A percentile compares a stretch with the other conserved stretches of the same genome.
These are phyloP conservation scores for Hericium alpestre DNA, from an alignment of 768 basidiomycete species.

Conservation along the genomic window DNA sequence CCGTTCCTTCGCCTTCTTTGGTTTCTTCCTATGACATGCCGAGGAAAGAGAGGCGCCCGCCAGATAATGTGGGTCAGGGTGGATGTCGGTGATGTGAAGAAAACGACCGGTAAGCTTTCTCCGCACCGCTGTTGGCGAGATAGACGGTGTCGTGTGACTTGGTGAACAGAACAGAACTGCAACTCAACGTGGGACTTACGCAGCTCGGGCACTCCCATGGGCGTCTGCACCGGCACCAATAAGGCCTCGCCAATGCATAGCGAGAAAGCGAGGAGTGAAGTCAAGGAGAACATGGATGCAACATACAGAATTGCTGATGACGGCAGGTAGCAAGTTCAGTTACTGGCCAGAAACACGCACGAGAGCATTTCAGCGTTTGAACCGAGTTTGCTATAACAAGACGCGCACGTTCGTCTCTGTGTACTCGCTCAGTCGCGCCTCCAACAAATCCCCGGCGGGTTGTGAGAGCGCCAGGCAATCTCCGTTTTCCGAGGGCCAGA, in stretches of 20 bases:
- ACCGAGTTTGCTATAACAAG: neutral
- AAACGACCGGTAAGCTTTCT: slow-evolving; percentile 61
- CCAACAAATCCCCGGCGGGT: neutral
- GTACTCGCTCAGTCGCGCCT: neutral
- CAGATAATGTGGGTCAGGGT: slow-evolving; percentile 65
- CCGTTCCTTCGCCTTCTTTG: slow-evolving; percentile 39
- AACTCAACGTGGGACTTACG: neutral
- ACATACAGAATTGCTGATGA: neutral
- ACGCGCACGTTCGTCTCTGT: neutral
- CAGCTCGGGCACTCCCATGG: neutral
- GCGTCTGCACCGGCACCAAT: slow-evolving; percentile 1
- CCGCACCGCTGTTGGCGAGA: neutral
- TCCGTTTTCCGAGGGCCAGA: too few species aligned
- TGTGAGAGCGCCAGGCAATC: too few species aligned
- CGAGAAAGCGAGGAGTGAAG: neutral
- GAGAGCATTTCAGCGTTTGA: neutral
- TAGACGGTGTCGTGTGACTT: neutral
- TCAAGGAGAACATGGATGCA: neutral
- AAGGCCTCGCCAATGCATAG: neutral
- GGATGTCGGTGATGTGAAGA: slow-evolving; percentile 76
- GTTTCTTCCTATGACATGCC: slow-evolving; percentile 56
- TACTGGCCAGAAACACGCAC: neutral
- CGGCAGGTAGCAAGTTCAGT: neutral
- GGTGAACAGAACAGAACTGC: neutral
- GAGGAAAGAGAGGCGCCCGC: slow-evolving; percentile 40